Base-by-base conservation (phyloP, 306 rosid species). In the Herpetospermum pedunculosum region DNA sequence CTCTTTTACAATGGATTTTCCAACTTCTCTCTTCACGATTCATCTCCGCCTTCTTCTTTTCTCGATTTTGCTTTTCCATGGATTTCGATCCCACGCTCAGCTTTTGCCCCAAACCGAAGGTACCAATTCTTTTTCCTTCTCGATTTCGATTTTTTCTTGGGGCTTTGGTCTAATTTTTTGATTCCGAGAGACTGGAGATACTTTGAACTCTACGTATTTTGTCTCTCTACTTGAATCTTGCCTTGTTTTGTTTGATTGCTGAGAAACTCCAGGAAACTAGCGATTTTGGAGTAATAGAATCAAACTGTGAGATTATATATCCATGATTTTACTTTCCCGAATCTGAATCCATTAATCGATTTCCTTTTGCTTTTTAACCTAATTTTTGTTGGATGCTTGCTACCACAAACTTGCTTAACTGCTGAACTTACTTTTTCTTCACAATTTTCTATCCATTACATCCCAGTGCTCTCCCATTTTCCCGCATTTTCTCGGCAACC, bases 51-150 rank as follows among this genome's bases (percentile, higher is more conserved):
- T 5, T 23, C 18, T 76, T 7, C 34, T 76, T 37, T 35, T 50
- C 10, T 59, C 43, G 53, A 34, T 48, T 46, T 71, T 76, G 46
- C 37, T 62, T 18, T 34, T 48, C 35, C 53, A 64, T 4, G 57
- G 38, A 23, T 52, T 48, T 38, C 53, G 79, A 52, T 76, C 79
- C 25, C 13, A 55, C 52, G 82, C 82, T 69, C 78, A 65, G 75
- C 75, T 79, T 75, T 26, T 79, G 58, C 82, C 82, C 23, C n/a
- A 32, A 75, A 48, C 49, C 18, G 82, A 75, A 79, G 82, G 82
- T 79, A 68, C 58, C 16, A 25, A 58, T 41, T 15, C 11, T 16
- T 62, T 52, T 74, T 52, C 73, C 38, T 6, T 79, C 28, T 35
- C 19, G 1, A 7, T 65, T 26, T n/a, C 19, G 49, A 3, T 18